Percentiles rank a stretch among this genome's conserved stretches.
These are phyloP conservation scores for Bimuria novae-zelandiae DNA, from an alignment of 2,329 filamentous ascomycete genomes.

Conservation along the genomic window DNA sequence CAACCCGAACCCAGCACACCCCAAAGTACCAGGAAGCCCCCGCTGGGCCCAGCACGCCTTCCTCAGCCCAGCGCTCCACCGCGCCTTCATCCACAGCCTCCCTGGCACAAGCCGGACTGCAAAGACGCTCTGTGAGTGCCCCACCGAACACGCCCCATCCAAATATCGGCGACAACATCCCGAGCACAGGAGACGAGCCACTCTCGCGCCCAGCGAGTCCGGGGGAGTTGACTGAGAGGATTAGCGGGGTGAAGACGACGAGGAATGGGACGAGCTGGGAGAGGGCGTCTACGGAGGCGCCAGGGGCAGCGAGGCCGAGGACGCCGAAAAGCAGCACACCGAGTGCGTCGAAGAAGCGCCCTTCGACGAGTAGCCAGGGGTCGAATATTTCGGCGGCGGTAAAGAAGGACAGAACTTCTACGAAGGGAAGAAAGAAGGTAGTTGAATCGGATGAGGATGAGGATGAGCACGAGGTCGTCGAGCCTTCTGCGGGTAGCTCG, in stretches of 20 bases:
- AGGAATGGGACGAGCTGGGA: background rate
- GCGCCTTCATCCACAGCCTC: background rate
- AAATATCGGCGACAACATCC: background rate
- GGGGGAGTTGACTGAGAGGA: background rate
- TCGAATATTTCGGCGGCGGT: background rate
- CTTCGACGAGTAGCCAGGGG: background rate
- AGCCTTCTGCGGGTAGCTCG: no score
- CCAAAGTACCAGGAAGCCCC: background rate
- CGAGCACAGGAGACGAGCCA: background rate
- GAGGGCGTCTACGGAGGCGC: background rate
- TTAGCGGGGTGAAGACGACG: background rate
- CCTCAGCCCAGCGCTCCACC: background rate
- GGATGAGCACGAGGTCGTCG: no score
- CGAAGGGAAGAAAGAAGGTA: background rate
- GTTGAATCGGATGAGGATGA: no score
- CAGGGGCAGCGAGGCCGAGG: background rate
- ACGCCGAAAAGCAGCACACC: background rate
- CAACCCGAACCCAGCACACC: background rate
- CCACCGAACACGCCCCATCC: background rate
- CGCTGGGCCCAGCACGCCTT: background rate
- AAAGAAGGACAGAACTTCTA: background rate
- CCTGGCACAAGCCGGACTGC: background rate
- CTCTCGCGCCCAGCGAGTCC: background rate
- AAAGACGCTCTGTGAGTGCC: background rate
- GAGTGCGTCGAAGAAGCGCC: background rate